Conservation (phyloP, 176 grass and related monocot species). For the Paspalum vaginatum region DNA sequence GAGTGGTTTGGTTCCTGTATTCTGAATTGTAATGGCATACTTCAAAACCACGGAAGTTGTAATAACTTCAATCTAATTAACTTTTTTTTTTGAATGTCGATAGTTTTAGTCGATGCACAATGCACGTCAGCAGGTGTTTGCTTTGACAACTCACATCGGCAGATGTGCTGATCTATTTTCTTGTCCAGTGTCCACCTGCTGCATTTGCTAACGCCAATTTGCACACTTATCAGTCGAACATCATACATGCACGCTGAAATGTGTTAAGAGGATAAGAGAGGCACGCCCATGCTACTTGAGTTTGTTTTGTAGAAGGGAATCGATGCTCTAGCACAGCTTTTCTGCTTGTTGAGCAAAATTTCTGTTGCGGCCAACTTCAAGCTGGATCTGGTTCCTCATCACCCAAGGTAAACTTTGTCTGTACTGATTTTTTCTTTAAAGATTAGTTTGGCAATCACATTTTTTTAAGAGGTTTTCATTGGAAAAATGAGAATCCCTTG, state of each 20-base stretch:
- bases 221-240: not conserved
- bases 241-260: not conserved
- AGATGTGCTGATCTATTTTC: conserved; percentile 6
- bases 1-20: no score
- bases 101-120: no score
- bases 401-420: not conserved
- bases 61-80: no score
- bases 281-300: conserved; percentile 24
- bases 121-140: no score
- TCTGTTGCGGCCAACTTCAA: conserved; percentile 15
- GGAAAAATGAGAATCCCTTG: no score
- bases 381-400: conserved; percentile 7
- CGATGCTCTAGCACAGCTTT: conserved; percentile 17
- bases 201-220: not conserved
- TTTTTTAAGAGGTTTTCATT: no score
- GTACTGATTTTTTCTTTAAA: conserved; percentile 16
- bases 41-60: no score
- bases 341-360: conserved; percentile 28
- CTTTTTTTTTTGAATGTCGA: no score
- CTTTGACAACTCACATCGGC: not conserved
- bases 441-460: no score
- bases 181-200: not conserved
- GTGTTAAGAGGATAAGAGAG: conserved; percentile 19
- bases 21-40: no score
- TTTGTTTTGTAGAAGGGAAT: conserved; percentile 38